A percentile compares a stretch with the other conserved stretches of the same genome.
These are phyloP conservation scores for Fusarium mundagurra DNA, from an alignment of 2,329 filamentous ascomycete genomes.

Conservation along the genomic window DNA sequence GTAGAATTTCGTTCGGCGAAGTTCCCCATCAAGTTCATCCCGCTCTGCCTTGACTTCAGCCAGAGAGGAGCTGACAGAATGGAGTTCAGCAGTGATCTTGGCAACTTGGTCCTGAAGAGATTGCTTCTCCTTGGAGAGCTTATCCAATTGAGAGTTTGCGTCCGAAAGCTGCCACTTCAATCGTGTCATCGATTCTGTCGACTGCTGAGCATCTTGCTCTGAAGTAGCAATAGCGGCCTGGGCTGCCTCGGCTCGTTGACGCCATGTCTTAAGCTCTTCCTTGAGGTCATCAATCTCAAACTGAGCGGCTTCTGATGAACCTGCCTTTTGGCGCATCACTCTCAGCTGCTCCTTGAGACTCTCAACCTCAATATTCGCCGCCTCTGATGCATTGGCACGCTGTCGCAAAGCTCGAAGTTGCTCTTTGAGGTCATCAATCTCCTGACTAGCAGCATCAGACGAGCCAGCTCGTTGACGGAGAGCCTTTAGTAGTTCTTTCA, in stretches of 20 bases:
- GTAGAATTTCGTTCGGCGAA: constrained; percentile 64
- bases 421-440: constrained; percentile 45
- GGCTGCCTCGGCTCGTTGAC: constrained; percentile 36
- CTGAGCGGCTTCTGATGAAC: constrained; percentile 40
- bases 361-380: constrained; percentile 53
- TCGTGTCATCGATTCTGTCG: constrained; percentile 58
- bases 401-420: constrained; percentile 15
- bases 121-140: constrained; percentile 68
- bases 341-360: constrained; percentile 29
- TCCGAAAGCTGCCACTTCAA: constrained; percentile 68
- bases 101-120: constrained; percentile 70
- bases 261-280: constrained; percentile 44
- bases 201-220: constrained; percentile 48
- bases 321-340: constrained; percentile 39
- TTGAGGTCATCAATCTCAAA: constrained; percentile 30
- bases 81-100: constrained; percentile 68
- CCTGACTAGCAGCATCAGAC: constrained; percentile 49
- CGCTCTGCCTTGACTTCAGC: constrained; percentile 71
- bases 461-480: constrained; percentile 24
- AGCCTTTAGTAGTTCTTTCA: constrained; percentile 41
- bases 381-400: constrained; percentile 5
- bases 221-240: constrained; percentile 45
- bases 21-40: constrained; percentile 71
- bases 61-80: constrained; percentile 64
- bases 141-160: constrained; percentile 65